Base-by-base conservation (phyloP, 2,329 filamentous ascomycete species). In the Arthroderma uncinatum region DNA sequence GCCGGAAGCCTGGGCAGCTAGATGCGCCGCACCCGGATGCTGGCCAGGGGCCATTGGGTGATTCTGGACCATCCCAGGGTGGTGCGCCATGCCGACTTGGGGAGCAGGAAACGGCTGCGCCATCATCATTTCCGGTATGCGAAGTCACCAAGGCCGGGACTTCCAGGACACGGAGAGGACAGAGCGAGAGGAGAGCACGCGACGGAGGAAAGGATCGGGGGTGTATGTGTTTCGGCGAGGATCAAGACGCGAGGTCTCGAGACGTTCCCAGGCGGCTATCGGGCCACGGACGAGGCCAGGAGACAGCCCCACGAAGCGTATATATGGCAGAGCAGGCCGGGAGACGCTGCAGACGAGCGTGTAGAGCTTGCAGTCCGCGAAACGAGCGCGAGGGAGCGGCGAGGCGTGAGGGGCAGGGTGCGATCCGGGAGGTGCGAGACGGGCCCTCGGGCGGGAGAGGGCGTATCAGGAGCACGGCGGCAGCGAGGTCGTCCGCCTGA, bases 11-110 rank as follows among this genome's bases (percentile, higher is more conserved):
- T 66, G 68, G 57, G 66, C 67, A 25, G 73, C 77, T 72, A 80
- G 68, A 59, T 75, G 81, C 56, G 77, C 77, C 62, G 80, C 78
- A 60, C 78, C 81, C 52, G 79, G 79, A 64, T 79, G 79, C 65
- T 79, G 78, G 59, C 74, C 78, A 53, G 75, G 73, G 58, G 76
- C 78, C 76, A 83, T 82, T 60, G 80, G 80, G 64, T 84, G 82
- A 54, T 78, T 81, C 61, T 81, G 81, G 61, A 78, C 76, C 65
- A 83, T 74, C 57, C 79, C 79, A 54, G 78, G 77, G 62, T 80
- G 79, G 58, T 81, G 73, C 59, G 73, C 79, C 71, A 83, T 81
- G 71, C 76, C 75, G 60, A 71, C 76, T 70, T 80, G 78, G 72
- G 80, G 78, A 70, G 79, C 77, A 67, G 80, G 77, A 68, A 79